These are phyloP conservation scores for Phoma sp. DNA, from an alignment of 2,329 filamentous ascomycete genomes.

Conservation along the genomic window DNA sequence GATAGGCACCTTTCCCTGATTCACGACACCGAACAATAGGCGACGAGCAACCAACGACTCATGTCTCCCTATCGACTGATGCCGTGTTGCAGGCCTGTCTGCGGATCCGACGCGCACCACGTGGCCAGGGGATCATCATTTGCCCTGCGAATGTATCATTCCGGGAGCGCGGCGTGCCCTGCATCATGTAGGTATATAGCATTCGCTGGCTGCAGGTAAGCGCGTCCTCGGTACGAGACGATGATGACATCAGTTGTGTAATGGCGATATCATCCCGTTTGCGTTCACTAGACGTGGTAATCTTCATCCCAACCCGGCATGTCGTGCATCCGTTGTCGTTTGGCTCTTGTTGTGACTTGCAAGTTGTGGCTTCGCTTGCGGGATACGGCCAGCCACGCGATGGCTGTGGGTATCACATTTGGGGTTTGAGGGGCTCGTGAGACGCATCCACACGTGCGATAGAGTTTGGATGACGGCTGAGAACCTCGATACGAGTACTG, in stretches of 20 bases:
- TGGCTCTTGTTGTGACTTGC: not conserved
- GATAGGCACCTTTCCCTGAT: not conserved
- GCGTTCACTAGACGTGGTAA: not conserved
- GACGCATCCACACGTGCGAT: not conserved
- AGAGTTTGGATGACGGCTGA: not conserved
- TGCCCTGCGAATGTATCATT: constrained; percentile 15
- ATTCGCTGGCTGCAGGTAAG: constrained; percentile 1
- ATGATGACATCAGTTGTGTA: not conserved
- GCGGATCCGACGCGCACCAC: constrained; percentile 12
- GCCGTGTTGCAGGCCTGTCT: not conserved
- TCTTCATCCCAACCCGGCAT: not conserved
- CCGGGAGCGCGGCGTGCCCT: constrained; percentile 5
- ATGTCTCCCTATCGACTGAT: constrained; percentile 4
- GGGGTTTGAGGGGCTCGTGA: not conserved
- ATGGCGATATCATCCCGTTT: not conserved
- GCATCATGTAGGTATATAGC: constrained; percentile 1
- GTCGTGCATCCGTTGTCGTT: not conserved
- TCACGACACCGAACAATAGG: constrained; percentile 4
- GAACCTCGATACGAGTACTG: too few species aligned
- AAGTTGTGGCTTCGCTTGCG: not conserved
- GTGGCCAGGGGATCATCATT: constrained; percentile 8
- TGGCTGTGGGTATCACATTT: not conserved
- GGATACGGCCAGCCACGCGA: not conserved
- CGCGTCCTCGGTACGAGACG: not conserved
- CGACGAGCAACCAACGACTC: not conserved